Conservation (phyloP, 192 early-diverging fungal genomes). For the Coemansia sp. region DNA sequence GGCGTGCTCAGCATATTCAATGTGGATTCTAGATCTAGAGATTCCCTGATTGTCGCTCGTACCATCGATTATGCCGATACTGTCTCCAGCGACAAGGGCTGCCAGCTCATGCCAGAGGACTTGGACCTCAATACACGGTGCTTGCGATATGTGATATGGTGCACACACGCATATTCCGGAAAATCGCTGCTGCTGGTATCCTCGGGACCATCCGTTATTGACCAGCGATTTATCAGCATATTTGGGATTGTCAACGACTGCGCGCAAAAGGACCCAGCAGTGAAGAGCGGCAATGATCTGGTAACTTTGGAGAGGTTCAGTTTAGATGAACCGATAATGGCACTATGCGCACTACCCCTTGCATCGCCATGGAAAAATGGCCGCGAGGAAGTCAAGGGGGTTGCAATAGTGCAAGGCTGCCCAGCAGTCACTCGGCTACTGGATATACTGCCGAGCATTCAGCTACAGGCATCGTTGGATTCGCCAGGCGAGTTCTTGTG, state of each 20-base stretch:
- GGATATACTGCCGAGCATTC: constrained; percentile 9
- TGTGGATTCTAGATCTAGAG: not conserved
- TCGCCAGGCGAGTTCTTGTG: constrained; percentile 32
- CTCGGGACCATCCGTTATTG: constrained; percentile 13
- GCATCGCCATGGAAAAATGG: constrained; percentile 32
- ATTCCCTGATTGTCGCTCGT: constrained; percentile 11
- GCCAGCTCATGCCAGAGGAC: not conserved
- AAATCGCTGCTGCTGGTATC: constrained; percentile 32
- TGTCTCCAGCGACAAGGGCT: not conserved
- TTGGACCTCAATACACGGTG: constrained; percentile 12
- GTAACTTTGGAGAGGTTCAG: not conserved
- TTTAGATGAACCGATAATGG: constrained; percentile 2
- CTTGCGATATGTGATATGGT: constrained; percentile 27
- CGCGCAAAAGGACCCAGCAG: not conserved
- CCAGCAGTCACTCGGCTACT: constrained; percentile 9
- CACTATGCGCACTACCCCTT: constrained; percentile 10
- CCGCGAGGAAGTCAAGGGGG: constrained; percentile 13
- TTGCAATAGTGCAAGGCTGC: constrained; percentile 9
- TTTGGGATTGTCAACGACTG: constrained; percentile 1
- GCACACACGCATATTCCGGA: constrained; percentile 17
- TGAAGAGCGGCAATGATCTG: constrained; percentile 20
- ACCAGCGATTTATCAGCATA: constrained; percentile 15
- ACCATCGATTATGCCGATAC: constrained; percentile 12
- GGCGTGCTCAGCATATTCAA: constrained; percentile 36
- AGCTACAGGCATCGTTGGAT: not conserved